phyloP scores from a whole-genome alignment of 2,329 filamentous ascomycete genomes.

The Verticillium tricorpus region DNA sequence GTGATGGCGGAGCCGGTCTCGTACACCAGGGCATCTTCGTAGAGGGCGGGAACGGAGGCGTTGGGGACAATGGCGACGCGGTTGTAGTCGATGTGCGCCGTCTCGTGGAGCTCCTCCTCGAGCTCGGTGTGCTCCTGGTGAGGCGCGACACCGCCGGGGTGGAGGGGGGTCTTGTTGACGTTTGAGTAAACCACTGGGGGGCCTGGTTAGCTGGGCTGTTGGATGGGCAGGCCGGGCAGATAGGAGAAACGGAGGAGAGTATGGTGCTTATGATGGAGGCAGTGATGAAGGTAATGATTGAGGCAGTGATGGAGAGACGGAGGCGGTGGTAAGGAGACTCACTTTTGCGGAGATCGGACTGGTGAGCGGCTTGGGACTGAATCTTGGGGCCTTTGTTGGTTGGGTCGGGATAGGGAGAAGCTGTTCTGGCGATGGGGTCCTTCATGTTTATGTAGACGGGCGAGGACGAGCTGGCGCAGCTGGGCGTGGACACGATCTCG shows the following conservation, averaged over 20 bases:
- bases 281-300: background rate
- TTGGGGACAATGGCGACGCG: slow-evolving; percentile 97
- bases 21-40: slow-evolving; percentile 97
- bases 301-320: slow-evolving; percentile 3
- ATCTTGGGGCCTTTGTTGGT: slow-evolving; percentile 34
- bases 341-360: slow-evolving; percentile 35
- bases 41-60: slow-evolving; percentile 89
- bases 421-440: slow-evolving; percentile 32
- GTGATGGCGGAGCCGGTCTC: slow-evolving; percentile 98
- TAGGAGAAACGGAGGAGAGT: background rate
- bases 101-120: slow-evolving; percentile 89
- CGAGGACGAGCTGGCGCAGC: background rate
- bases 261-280: slow-evolving; percentile 1
- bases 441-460: slow-evolving; percentile 30
- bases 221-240: background rate
- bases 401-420: slow-evolving; percentile 33
- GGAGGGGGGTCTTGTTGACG: slow-evolving; percentile 89
- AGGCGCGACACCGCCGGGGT: slow-evolving; percentile 87
- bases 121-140: slow-evolving; percentile 89
- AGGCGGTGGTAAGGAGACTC: slow-evolving; percentile 16
- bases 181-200: slow-evolving; percentile 48
- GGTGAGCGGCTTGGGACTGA: slow-evolving; percentile 27
- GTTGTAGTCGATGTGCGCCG: slow-evolving; percentile 98
- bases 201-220: background rate
- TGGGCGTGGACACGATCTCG: slow-evolving; percentile 7